Conservation (phyloP, 768 basidiomycete species). For the Phanerodontia chrysosporium region DNA sequence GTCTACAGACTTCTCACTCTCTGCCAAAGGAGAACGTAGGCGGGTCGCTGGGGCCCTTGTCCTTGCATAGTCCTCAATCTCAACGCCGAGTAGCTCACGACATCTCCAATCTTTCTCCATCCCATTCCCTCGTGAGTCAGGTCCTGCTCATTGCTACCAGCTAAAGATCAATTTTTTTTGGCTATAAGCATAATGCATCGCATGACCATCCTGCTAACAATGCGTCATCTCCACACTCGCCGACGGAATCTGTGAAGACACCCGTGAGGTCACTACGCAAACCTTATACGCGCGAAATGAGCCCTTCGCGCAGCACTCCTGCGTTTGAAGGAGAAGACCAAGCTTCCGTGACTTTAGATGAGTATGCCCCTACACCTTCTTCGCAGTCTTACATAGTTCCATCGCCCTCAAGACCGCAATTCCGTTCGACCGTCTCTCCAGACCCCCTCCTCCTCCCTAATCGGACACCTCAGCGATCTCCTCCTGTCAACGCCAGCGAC, state of each 20-base stretch:
- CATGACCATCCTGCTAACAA: no score
- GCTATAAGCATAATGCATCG: no score
- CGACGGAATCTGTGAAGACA: no score
- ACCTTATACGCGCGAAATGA: not conserved
- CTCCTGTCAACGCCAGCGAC: not conserved
- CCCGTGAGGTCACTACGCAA: no score
- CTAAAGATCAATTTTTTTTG: no score
- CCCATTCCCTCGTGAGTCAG: not conserved
- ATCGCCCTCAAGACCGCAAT: not conserved
- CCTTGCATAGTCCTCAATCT: not conserved
- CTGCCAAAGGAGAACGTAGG: constrained; percentile 2
- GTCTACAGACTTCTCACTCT: not conserved
- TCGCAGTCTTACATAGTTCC: not conserved
- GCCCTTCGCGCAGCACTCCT: not conserved
- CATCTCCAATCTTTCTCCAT: not conserved
- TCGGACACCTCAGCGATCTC: not conserved
- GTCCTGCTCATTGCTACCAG: not conserved
- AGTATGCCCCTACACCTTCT: not conserved
- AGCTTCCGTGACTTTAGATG: not conserved
- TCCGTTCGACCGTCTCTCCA: not conserved
- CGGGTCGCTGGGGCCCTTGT: not conserved
- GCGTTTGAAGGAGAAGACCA: not conserved
- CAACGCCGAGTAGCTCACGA: not conserved
- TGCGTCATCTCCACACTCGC: no score
- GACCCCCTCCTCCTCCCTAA: constrained; percentile 4